A percentile compares a stretch with the other conserved stretches of the same genome.
Evolutionary conservation across 106 monocot species (phyloP).

Genomic region (Dactylorhiza incarnata): DNA sequence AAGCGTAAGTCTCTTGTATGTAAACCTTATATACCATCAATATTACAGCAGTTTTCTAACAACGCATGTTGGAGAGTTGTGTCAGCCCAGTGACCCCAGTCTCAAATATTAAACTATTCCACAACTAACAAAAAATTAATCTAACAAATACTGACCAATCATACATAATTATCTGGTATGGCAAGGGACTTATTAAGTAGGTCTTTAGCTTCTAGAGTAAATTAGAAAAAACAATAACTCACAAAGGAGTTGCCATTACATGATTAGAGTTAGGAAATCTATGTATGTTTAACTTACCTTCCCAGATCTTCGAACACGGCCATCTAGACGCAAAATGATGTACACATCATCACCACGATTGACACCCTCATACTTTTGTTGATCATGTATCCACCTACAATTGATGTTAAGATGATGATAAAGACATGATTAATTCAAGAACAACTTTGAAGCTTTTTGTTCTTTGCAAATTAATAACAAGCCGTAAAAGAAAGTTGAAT

Average conservation of each 20-base stretch:
- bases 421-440: conserved; percentile 1
- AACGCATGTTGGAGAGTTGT: too few relatives aligned
- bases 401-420: not conserved
- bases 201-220: not conserved
- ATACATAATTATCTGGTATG: too few relatives aligned
- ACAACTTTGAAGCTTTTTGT: not conserved
- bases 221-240: not conserved
- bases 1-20: too few relatives aligned
- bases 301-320: conserved; percentile 88
- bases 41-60: too few relatives aligned
- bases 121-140: too few relatives aligned
- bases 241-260: not conserved
- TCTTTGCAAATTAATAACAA: not conserved
- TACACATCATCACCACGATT: conserved; percentile 87
- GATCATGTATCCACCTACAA: conserved; percentile 82
- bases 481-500: not conserved
- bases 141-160: too few relatives aligned
- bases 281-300: conserved; percentile 46
- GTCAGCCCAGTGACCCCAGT: too few relatives aligned
- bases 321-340: conserved; percentile 91
- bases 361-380: conserved; percentile 84
- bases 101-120: too few relatives aligned
- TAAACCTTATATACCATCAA: too few relatives aligned
- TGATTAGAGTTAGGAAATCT: not conserved
- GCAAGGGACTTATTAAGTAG: too few relatives aligned